These are phyloP conservation scores for Capsicum chinense DNA, from an alignment of 257 asterid species.

Conservation along the genomic window DNA sequence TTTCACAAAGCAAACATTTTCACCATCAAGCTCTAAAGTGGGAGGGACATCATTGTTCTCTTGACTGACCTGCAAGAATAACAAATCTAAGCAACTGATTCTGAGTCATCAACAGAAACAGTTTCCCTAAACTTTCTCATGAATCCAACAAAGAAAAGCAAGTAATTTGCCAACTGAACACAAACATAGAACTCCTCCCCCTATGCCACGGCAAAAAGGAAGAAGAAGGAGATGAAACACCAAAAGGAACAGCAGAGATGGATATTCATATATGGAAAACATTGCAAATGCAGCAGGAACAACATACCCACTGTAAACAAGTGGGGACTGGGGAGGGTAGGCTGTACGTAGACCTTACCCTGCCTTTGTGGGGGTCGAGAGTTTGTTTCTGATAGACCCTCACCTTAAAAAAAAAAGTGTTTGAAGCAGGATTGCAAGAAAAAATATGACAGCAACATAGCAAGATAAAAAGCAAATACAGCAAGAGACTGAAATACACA, in stretches of 20 bases:
- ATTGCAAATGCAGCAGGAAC: no score
- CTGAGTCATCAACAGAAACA: neutral
- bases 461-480: neutral
- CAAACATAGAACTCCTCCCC: neutral
- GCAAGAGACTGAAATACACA: neutral
- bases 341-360: neutral
- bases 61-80: conserved; percentile 35
- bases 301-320: no score
- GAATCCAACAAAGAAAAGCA: neutral
- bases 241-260: neutral
- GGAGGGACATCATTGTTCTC: conserved; percentile 29
- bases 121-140: neutral
- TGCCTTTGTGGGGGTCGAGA: neutral
- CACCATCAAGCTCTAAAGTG: conserved; percentile 44
- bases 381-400: neutral
- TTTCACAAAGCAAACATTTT: conserved; percentile 56
- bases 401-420: no score
- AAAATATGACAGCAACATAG: neutral
- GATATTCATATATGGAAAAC: no score
- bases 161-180: neutral
- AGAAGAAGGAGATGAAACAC: neutral
- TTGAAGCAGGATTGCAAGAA: neutral
- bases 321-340: no score
- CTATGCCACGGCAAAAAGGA: neutral
- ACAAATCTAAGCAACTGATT: neutral